Conservation (phyloP, 306 rosid species). For the Lagenaria siceraria region DNA sequence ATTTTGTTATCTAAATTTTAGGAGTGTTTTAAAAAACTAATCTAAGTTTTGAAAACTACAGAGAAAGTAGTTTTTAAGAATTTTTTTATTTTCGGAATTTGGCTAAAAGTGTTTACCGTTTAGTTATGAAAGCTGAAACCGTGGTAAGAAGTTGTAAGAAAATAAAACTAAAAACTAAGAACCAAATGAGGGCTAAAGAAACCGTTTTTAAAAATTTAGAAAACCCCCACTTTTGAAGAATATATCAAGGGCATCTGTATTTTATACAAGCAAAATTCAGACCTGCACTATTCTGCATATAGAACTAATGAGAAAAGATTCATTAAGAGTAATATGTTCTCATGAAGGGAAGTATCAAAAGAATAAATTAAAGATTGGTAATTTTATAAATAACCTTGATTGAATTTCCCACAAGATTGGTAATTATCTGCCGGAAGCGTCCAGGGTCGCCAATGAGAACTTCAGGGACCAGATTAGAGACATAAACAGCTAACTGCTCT, state of each 20-base stretch:
- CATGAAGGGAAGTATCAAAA: not conserved
- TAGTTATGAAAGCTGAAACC: too few species aligned
- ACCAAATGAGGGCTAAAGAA: too few species aligned
- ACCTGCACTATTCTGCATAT: not conserved
- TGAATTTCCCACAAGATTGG: conserved; percentile 83
- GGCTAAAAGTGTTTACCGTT: too few species aligned
- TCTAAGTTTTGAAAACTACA: too few species aligned
- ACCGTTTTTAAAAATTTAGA: too few species aligned
- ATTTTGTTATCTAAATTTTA: too few species aligned
- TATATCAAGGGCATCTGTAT: not conserved
- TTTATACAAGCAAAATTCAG: not conserved
- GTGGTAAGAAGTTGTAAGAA: too few species aligned
- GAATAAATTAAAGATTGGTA: not conserved
- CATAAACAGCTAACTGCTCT: conserved; percentile 78
- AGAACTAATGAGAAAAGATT: not conserved
- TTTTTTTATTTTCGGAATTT: too few species aligned
- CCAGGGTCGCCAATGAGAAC: conserved; percentile 80
- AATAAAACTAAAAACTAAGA: too few species aligned
- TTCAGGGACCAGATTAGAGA: conserved; percentile 62
- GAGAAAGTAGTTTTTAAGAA: too few species aligned
- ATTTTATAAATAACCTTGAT: conserved; percentile 50
- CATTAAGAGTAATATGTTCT: not conserved
- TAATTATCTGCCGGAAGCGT: conserved; percentile 77
- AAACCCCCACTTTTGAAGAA: not conserved
- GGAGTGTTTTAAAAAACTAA: too few species aligned